Conservation (phyloP, 805 yeast genomes). For the Candida mattraensis region DNA sequence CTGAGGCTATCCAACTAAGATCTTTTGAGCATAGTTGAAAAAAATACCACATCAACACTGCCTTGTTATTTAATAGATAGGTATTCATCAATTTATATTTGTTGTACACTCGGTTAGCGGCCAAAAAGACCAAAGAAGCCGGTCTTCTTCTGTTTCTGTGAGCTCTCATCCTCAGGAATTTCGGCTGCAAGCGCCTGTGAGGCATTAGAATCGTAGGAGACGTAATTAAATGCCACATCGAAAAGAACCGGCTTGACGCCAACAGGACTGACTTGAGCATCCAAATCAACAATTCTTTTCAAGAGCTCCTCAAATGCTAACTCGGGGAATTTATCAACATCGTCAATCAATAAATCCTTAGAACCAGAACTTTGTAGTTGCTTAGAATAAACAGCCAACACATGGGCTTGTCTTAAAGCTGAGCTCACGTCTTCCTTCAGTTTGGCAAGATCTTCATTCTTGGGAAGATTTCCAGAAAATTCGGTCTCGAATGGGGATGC, state of each 20-base stretch:
- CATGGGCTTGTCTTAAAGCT: slow-evolving; percentile 37
- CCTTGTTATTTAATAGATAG: no score
- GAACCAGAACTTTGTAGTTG: slow-evolving; percentile 20
- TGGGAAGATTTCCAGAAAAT: slow-evolving; percentile 45
- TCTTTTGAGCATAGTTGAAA: no score
- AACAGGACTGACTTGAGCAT: slow-evolving; percentile 52
- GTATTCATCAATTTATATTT: no score
- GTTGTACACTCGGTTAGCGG: no score
- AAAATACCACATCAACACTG: no score
- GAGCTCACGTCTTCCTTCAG: slow-evolving; percentile 24
- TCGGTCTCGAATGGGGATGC: slow-evolving; percentile 22
- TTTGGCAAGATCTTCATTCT: slow-evolving; percentile 32
- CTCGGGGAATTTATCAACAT: slow-evolving; percentile 30
- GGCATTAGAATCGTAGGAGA: slow-evolving; percentile 44
- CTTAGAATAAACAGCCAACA: slow-evolving; percentile 47
- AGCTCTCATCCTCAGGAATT: slow-evolving; percentile 3
- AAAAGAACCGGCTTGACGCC: slow-evolving; percentile 86
- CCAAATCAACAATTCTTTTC: slow-evolving; percentile 31
- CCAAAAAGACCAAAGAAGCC: slow-evolving; percentile 79
- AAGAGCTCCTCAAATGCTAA: slow-evolving; percentile 32
- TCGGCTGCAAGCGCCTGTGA: slow-evolving; percentile 14
- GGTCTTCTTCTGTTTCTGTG: slow-evolving; percentile 44
- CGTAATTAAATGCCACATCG: slow-evolving; percentile 85
- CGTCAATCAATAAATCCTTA: slow-evolving; percentile 31
- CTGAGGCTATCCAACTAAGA: no score